phyloP scores from a whole-genome alignment of 1,284 basidiomycete genomes.

The Agroathelia rolfsii region DNA sequence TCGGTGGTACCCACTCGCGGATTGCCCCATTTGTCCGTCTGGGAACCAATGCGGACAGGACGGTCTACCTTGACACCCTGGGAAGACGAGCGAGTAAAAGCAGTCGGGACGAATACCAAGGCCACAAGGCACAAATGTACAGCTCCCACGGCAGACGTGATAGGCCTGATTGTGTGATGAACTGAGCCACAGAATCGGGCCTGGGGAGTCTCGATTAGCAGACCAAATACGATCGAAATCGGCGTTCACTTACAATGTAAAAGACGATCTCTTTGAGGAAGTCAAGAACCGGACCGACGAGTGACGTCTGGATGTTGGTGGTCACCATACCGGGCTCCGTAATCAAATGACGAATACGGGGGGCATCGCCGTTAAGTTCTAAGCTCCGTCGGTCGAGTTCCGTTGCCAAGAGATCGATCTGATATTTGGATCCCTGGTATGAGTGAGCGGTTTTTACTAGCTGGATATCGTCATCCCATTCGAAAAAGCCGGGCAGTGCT shows the following conservation, averaged over 20 bases:
- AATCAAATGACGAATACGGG: constrained; percentile 48
- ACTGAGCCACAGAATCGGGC: constrained; percentile 57
- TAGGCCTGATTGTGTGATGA: constrained; percentile 48
- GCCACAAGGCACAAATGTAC: constrained; percentile 54
- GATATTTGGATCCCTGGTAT: constrained; percentile 75
- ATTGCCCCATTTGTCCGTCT: constrained; percentile 44
- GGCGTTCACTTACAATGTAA: constrained; percentile 61
- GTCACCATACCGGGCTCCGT: constrained; percentile 68
- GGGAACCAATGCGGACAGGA: constrained; percentile 43
- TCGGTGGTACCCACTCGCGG: constrained; percentile 38
- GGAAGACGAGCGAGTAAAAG: constrained; percentile 12
- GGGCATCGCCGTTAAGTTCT: constrained; percentile 20
- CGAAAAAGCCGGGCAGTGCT: constrained; percentile 44
- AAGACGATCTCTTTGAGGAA: constrained; percentile 51
- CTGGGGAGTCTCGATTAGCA: constrained; percentile 24
- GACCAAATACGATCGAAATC: constrained; percentile 2
- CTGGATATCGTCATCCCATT: constrained; percentile 68
- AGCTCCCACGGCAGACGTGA: constrained; percentile 55
- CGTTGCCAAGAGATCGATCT: constrained; percentile 63
- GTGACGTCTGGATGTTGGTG: constrained; percentile 51
- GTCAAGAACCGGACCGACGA: constrained; percentile 41
- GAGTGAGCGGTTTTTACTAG: constrained; percentile 48
- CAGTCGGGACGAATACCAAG: constrained; percentile 32
- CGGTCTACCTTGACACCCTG: constrained; percentile 10
- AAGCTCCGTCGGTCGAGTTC: constrained; percentile 48